These are phyloP conservation scores for Candida schatavii DNA, from an alignment of 805 yeast genomes.

Conservation along the genomic window DNA sequence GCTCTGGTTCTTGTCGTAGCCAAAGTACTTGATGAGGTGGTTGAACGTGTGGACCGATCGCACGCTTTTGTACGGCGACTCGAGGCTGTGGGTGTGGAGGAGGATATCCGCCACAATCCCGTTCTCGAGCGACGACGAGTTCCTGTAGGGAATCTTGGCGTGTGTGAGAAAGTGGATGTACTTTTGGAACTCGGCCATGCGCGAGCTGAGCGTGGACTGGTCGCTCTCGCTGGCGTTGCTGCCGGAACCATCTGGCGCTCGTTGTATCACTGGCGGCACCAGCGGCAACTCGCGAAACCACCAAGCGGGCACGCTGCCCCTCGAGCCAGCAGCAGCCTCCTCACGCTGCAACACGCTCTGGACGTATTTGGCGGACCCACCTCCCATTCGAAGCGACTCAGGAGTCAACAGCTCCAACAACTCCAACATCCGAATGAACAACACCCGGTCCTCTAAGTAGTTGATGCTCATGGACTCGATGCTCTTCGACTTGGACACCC, in stretches of 20 bases:
- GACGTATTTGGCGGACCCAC: neutral
- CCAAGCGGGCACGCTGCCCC: slow-evolving; percentile 16
- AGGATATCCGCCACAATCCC: slow-evolving; percentile 39
- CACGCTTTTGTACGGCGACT: slow-evolving; percentile 27
- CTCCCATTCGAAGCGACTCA: slow-evolving; percentile 18
- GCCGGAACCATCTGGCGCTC: neutral
- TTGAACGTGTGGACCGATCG: slow-evolving; percentile 38
- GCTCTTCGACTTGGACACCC: slow-evolving; percentile 14
- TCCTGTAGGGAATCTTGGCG: slow-evolving; percentile 26
- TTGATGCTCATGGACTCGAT: slow-evolving; percentile 16
- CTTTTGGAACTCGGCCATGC: slow-evolving; percentile 21
- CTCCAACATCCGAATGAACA: slow-evolving; percentile 32
- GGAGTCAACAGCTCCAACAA: slow-evolving; percentile 33
- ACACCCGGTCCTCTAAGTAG: slow-evolving; percentile 27
- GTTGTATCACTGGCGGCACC: too few species aligned
- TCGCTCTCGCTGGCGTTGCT: neutral
- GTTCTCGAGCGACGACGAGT: slow-evolving; percentile 29
- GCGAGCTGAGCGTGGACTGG: slow-evolving; percentile 17
- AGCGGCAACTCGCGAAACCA: slow-evolving; percentile 33
- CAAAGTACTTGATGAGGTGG: slow-evolving; percentile 39
- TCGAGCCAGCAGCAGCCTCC: slow-evolving; percentile 13
- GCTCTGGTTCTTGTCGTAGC: slow-evolving; percentile 37
- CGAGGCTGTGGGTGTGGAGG: slow-evolving; percentile 35
- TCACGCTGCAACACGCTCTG: slow-evolving; percentile 18
- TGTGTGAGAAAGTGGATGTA: slow-evolving; percentile 39